These are phyloP conservation scores for Centrapalus pauciflorus DNA, from an alignment of 129 eudicot genomes.

Conservation along the genomic window DNA sequence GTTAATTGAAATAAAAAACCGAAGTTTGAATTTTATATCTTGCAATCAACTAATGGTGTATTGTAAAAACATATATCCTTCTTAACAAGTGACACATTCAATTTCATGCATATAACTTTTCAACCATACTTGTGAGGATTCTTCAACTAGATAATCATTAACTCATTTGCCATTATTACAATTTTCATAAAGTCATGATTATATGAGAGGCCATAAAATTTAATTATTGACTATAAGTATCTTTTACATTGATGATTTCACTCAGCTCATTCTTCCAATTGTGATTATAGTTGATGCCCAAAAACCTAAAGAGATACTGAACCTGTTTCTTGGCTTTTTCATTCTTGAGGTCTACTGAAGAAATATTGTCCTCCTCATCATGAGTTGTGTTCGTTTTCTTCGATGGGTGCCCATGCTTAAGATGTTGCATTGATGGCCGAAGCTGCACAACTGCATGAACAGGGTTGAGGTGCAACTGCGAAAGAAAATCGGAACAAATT, in stretches of 20 bases:
- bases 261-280: not conserved
- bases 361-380: constrained; percentile 25
- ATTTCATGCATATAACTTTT: not conserved
- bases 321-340: constrained; percentile 68
- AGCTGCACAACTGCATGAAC: constrained; percentile 86
- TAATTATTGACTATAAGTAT: not conserved
- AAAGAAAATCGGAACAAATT: constrained; percentile 18
- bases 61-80: not conserved
- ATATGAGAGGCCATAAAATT: not conserved
- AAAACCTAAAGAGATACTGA: constrained; percentile 3
- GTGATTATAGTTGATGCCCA: not conserved
- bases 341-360: constrained; percentile 28
- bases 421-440: constrained; percentile 82
- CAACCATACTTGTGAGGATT: not conserved
- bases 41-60: not conserved
- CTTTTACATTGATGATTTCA: not conserved
- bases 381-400: constrained; percentile 30
- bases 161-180: not conserved
- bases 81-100: not conserved
- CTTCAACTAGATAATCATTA: not conserved
- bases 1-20: constrained; percentile 3
- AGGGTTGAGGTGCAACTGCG: constrained; percentile 92
- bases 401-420: constrained; percentile 21
- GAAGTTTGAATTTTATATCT: not conserved
- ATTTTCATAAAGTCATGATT: not conserved